A percentile compares a stretch with the other conserved stretches of the same genome.
Conservation (phyloP, 352 stramenopile genomes). For the Pythium scleroteichum region DNA sequence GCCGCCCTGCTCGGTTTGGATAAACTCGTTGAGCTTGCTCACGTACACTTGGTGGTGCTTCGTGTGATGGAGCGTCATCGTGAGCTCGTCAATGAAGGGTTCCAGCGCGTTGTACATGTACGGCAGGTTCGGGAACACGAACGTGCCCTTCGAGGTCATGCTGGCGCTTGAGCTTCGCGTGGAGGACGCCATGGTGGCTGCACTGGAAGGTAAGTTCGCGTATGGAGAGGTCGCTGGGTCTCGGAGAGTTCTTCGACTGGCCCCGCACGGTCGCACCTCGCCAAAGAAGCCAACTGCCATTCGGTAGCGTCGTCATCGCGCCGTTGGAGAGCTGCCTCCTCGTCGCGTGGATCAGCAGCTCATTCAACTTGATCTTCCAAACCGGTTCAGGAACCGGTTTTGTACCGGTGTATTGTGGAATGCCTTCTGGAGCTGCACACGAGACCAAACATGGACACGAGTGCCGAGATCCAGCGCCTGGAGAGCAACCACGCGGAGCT, state of each 20-base stretch:
- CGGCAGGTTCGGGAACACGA: slow-evolving; percentile 43
- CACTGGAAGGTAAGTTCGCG: not conserved
- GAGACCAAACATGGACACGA: slow-evolving; percentile 21
- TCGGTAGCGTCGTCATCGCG: not conserved
- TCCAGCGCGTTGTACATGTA: slow-evolving; percentile 61
- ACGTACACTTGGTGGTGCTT: slow-evolving; percentile 61
- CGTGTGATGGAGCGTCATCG: slow-evolving; percentile 59
- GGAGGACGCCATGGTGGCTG: slow-evolving; percentile 13
- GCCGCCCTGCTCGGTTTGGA: slow-evolving; percentile 45
- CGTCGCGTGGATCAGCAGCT: not conserved
- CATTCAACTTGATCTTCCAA: slow-evolving; percentile 12
- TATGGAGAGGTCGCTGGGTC: not conserved
- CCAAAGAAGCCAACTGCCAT: slow-evolving; percentile 8
- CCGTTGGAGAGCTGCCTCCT: slow-evolving; percentile 5
- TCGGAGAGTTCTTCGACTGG: too few relatives aligned
- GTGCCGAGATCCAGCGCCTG: slow-evolving; percentile 49
- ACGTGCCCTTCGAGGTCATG: slow-evolving; percentile 25
- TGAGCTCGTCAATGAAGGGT: slow-evolving; percentile 51
- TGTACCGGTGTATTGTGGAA: not conserved
- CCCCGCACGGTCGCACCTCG: slow-evolving; percentile 3
- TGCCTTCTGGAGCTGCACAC: too few relatives aligned
- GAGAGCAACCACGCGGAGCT: slow-evolving; percentile 65
- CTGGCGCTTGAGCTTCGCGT: slow-evolving; percentile 7
- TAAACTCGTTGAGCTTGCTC: slow-evolving; percentile 36
- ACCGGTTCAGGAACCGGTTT: slow-evolving; percentile 20